Evolutionary conservation across 2,329 filamentous ascomycete species (phyloP), one percentile per base, ranked within the genome.

Genomic region (Curvularia lunata): DNA sequence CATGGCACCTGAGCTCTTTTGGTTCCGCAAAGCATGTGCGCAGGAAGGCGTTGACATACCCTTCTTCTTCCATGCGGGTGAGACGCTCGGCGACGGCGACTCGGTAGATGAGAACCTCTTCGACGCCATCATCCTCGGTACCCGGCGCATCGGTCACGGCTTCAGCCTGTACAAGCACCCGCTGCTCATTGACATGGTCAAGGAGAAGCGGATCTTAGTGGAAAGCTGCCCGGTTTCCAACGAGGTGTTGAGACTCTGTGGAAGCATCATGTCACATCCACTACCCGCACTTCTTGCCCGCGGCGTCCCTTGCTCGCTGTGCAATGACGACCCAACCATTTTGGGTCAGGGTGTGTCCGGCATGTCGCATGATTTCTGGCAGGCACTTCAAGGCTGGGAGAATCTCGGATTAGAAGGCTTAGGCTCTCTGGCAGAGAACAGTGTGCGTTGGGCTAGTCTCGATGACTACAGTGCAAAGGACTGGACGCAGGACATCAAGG

Each of bases 31-130:
- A 76, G 86, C 89, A 67, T 97, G 92, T 74, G 85, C 86, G 0
- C 84, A 91, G 71, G 88, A 92, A 69, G 86, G 85, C 2, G 85
- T 97, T 37, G 86, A 92, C 48, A 87, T 99, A 9, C 94, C 94
- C 0, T 97, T 97, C 81, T 96, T 96, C 81, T 96, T 98, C 80
- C 93, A 97, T 75, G 93, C 94, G 0, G 94, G 93, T 63, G 93
- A 97, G 78, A 91, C 88, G 32, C 85, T 96, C 0, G 92, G 91
- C 16, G 87, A 91, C 59, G 92, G 92, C 27, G 88, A 87, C 65
- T 83, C 82, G 19, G 89, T 90, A 0, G 93, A 97, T 70, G 81
- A 86, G 62, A 97, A 97, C 75, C 84, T 98, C 3, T 97, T 92
- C 74, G 93, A 97, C 74, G 92, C 92, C 0, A 84, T 98, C 13